Evolutionary conservation across 441 rosid species (phyloP).

Genomic region (Manihot esculenta): DNA sequence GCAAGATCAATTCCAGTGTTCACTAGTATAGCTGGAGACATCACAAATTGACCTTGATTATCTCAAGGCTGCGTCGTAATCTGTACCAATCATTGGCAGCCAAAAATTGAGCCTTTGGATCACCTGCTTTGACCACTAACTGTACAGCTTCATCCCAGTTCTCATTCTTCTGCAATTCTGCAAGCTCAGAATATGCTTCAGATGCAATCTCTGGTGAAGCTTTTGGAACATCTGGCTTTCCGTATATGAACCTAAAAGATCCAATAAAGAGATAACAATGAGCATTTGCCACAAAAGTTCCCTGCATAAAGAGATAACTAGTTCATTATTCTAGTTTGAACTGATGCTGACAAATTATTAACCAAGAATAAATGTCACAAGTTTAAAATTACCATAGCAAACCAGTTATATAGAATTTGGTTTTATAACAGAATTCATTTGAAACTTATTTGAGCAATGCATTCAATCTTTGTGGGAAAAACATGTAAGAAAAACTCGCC

Average conservation of each 20-base stretch:
- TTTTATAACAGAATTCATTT: not conserved
- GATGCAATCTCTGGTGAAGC: slow-evolving; percentile 65
- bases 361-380: not conserved
- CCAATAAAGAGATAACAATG: slow-evolving; percentile 17
- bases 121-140: slow-evolving; percentile 72
- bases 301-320: not conserved
- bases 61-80: slow-evolving; percentile 85
- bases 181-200: slow-evolving; percentile 58
- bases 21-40: not conserved
- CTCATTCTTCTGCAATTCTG: slow-evolving; percentile 46
- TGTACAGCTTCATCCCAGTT: slow-evolving; percentile 88
- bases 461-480: not conserved
- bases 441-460: not conserved
- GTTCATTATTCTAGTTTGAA: not conserved
- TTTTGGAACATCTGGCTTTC: slow-evolving; percentile 90
- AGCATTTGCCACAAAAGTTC: not conserved
- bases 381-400: not conserved
- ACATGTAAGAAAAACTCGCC: slow-evolving; percentile 22
- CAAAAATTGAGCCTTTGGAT: slow-evolving; percentile 53
- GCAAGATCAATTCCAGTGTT: slow-evolving; percentile 1
- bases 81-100: slow-evolving; percentile 89
- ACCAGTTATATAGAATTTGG: not conserved
- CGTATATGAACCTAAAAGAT: slow-evolving; percentile 67
- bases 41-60: slow-evolving; percentile 66
- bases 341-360: slow-evolving; percentile 5